Percentiles rank a stretch among this genome's conserved stretches.
phyloP scores from a whole-genome alignment of 1,284 basidiomycete species.

The Inonotus obliquus region DNA sequence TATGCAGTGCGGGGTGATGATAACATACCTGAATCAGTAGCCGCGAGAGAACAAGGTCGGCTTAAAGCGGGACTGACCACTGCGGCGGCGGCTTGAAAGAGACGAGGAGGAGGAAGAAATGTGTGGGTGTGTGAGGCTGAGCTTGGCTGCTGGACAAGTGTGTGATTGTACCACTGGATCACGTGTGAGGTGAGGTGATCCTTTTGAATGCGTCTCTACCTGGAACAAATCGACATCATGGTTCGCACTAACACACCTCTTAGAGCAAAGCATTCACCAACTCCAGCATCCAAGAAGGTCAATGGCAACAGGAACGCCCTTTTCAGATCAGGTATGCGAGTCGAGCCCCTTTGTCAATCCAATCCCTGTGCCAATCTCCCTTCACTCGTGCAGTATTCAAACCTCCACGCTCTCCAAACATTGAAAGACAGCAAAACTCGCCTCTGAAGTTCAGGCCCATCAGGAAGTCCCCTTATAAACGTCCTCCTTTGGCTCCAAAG shows the following conservation, averaged over 20 bases:
- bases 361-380: background rate
- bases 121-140: background rate
- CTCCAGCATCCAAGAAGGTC: background rate
- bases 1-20: conserved; percentile 3
- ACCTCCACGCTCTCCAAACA: conserved; percentile 2
- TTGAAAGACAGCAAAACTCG: background rate
- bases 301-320: conserved; percentile 5
- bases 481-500: conserved; percentile 6
- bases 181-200: too few relatives aligned
- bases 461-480: conserved; percentile 16
- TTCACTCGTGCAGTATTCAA: conserved; percentile 4
- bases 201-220: background rate
- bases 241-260: conserved; percentile 10
- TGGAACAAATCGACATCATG: conserved; percentile 1
- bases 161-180: background rate
- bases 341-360: background rate
- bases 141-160: background rate
- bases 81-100: background rate
- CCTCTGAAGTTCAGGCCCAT: conserved; percentile 12
- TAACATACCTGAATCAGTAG: background rate
- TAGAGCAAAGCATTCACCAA: conserved; percentile 3
- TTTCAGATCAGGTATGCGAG: conserved; percentile 3
- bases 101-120: background rate
- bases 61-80: background rate
- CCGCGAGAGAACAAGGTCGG: background rate